phyloP scores from a whole-genome alignment of 106 monocot species.

The Dendrobium officinale region DNA sequence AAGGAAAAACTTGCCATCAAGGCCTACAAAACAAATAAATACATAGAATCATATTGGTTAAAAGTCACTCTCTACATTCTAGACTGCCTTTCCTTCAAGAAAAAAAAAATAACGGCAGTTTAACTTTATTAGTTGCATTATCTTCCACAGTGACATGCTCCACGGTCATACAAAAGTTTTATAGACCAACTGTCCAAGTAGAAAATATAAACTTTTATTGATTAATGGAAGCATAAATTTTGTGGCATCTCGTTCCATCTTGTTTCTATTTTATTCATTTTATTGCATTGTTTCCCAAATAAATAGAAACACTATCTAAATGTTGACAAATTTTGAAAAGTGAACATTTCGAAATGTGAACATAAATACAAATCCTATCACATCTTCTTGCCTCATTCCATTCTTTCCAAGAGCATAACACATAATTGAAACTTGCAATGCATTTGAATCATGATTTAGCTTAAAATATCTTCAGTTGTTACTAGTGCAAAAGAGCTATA shows the following conservation, averaged over 20 bases:
- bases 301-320: neutral
- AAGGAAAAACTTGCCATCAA: slow-evolving; percentile 81
- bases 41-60: neutral
- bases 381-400: neutral
- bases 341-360: neutral
- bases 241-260: neutral
- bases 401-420: too few species aligned
- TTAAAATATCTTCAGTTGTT: neutral
- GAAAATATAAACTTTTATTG: neutral
- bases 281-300: neutral
- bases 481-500: too few species aligned
- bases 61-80: neutral
- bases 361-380: neutral
- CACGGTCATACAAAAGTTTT: neutral
- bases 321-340: neutral
- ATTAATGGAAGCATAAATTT: neutral
- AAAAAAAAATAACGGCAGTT: neutral
- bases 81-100: neutral
- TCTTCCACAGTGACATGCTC: neutral
- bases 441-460: neutral
- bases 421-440: too few species aligned
- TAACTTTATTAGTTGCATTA: neutral
- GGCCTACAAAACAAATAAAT: slow-evolving; percentile 33
- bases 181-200: neutral
- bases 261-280: neutral